phyloP scores from a whole-genome alignment of 495 filamentous ascomycete genomes.

The Amorphotheca resinae region DNA sequence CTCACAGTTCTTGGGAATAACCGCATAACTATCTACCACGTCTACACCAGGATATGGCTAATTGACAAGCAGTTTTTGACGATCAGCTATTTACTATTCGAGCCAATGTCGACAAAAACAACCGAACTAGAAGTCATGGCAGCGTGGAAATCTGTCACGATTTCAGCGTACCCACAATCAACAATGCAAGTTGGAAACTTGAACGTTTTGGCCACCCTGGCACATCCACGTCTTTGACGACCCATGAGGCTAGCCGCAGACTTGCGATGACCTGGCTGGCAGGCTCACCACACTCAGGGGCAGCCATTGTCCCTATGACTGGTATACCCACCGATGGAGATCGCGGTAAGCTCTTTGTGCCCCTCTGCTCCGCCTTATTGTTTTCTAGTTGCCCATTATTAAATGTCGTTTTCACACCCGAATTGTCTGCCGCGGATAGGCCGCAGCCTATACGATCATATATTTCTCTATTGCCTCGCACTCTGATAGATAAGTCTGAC shows the following conservation, averaged over 20 bases:
- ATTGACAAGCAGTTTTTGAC: constrained; percentile 1
- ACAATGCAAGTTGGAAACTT: not conserved
- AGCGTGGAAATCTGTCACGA: not conserved
- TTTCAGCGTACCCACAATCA: not conserved
- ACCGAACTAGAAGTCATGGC: not conserved
- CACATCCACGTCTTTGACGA: constrained; percentile 6
- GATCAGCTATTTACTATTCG: constrained; percentile 1
- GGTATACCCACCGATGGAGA: not conserved
- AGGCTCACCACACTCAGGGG: constrained; percentile 2
- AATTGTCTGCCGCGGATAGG: no score
- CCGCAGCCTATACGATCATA: no score
- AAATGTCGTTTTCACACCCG: no score
- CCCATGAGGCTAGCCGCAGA: not conserved
- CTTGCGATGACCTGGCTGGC: constrained; percentile 12
- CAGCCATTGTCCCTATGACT: constrained; percentile 1
- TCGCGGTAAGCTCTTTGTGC: not conserved
- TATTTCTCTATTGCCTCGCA: not conserved
- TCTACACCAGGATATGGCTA: no score
- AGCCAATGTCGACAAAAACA: constrained; percentile 1
- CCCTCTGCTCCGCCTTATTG: no score
- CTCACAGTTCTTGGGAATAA: no score
- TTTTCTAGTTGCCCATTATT: no score
- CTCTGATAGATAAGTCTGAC: not conserved
- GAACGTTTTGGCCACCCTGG: constrained; percentile 2
- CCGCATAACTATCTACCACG: no score